phyloP scores from a whole-genome alignment of 805 yeast species.

The Ogataea paraovalis region DNA sequence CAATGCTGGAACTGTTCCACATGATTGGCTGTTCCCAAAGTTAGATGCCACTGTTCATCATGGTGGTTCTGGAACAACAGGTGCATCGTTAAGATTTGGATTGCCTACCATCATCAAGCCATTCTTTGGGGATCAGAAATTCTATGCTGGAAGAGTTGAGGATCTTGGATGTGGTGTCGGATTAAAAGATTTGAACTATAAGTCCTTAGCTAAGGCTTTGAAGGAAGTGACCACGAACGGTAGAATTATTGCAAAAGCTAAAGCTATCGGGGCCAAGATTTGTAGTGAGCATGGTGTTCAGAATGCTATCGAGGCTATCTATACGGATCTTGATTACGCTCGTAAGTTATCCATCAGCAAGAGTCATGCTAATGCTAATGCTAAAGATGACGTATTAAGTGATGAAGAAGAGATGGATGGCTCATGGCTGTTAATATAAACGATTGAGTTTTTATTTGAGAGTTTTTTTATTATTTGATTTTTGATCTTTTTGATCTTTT shows the following conservation, averaged over 20 bases:
- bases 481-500: neutral
- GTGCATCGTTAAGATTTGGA: conserved; percentile 84
- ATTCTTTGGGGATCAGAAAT: conserved; percentile 94
- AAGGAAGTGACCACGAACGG: conserved; percentile 62
- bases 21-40: conserved; percentile 89
- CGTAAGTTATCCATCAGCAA: conserved; percentile 49
- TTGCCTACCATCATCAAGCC: conserved; percentile 89
- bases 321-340: conserved; percentile 76
- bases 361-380: conserved; percentile 25
- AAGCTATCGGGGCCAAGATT: conserved; percentile 56
- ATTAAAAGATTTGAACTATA: conserved; percentile 62
- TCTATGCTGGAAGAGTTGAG: conserved; percentile 82
- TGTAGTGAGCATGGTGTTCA: conserved; percentile 75
- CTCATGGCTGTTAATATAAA: conserved; percentile 28
- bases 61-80: conserved; percentile 97
- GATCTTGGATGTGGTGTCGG: conserved; percentile 83
- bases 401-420: conserved; percentile 23
- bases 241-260: conserved; percentile 66
- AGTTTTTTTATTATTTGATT: neutral
- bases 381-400: conserved; percentile 12
- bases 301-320: conserved; percentile 73
- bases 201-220: conserved; percentile 63
- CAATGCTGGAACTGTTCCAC: conserved; percentile 74
- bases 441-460: neutral
- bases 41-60: conserved; percentile 95